These are phyloP conservation scores for Trametes cubensis DNA, from an alignment of 768 basidiomycete genomes.

Conservation along the genomic window DNA sequence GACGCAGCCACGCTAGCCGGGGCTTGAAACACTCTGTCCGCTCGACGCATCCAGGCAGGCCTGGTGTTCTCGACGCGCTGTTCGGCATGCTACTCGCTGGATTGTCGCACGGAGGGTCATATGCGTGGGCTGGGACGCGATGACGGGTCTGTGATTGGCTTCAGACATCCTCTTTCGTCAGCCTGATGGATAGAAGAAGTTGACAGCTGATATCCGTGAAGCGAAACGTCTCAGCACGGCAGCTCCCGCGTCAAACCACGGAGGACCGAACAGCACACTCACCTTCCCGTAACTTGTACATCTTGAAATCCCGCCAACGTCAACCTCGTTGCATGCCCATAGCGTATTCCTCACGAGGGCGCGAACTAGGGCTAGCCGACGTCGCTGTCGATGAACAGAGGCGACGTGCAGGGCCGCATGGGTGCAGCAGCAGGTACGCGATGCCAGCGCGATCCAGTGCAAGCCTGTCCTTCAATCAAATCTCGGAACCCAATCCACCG, in stretches of 20 bases:
- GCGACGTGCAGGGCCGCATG: not conserved
- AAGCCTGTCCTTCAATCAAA: not conserved
- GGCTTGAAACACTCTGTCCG: too few relatives aligned
- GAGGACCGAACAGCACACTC: too few relatives aligned
- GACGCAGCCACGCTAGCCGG: too few relatives aligned
- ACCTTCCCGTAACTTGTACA: not conserved
- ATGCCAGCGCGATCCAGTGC: slow-evolving; percentile 9
- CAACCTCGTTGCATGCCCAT: too few relatives aligned
- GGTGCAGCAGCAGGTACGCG: too few relatives aligned
- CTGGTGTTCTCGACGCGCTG: not conserved
- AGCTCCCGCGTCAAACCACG: too few relatives aligned
- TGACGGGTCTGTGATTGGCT: not conserved
- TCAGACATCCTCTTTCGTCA: not conserved
- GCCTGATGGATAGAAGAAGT: too few relatives aligned
- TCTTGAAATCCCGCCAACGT: not conserved
- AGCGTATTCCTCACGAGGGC: not conserved
- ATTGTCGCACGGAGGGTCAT: too few relatives aligned
- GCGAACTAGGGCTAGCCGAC: not conserved
- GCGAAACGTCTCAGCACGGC: too few relatives aligned
- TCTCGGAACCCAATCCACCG: not conserved
- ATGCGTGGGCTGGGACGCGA: too few relatives aligned
- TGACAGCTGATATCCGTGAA: too few relatives aligned
- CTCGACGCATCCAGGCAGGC: not conserved
- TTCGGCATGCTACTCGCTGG: not conserved
- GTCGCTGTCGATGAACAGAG: not conserved